Conservation (phyloP, 2,329 filamentous ascomycete species). For the Cercospora sp. region DNA sequence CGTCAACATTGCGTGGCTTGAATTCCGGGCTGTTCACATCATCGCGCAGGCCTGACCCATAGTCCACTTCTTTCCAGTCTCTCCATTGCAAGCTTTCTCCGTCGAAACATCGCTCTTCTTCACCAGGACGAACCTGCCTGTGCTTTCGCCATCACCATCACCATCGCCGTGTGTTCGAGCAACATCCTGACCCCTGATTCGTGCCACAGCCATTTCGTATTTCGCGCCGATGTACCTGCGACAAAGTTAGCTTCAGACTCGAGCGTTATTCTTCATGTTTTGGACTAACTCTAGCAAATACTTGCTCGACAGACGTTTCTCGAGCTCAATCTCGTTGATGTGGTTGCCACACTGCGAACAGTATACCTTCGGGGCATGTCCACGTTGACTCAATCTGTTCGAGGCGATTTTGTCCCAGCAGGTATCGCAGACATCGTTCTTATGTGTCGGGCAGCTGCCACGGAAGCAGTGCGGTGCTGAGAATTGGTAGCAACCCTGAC, state of each 20-base stretch:
- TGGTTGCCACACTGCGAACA: neutral
- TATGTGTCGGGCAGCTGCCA: neutral
- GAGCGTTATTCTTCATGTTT: neutral
- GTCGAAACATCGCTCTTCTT: neutral
- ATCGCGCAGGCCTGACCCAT: neutral
- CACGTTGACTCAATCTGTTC: neutral
- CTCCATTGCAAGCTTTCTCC: neutral
- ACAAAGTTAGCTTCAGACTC: neutral
- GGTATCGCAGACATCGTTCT: neutral
- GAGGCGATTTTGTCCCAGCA: neutral
- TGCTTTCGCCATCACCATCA: neutral
- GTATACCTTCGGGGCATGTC: neutral
- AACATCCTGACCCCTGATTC: neutral
- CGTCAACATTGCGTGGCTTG: neutral
- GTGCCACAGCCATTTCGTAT: neutral
- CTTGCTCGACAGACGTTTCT: neutral
- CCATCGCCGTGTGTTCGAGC: neutral
- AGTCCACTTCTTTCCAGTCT: neutral
- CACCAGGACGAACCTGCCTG: neutral
- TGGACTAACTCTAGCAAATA: neutral
- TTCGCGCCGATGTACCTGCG: neutral
- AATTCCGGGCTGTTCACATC: neutral
- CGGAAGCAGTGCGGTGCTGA: neutral
- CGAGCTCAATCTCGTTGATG: neutral
- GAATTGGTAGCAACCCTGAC: neutral